Base-by-base conservation (phyloP, 2,329 filamentous ascomycete species). In the Fusarium papillatum region DNA sequence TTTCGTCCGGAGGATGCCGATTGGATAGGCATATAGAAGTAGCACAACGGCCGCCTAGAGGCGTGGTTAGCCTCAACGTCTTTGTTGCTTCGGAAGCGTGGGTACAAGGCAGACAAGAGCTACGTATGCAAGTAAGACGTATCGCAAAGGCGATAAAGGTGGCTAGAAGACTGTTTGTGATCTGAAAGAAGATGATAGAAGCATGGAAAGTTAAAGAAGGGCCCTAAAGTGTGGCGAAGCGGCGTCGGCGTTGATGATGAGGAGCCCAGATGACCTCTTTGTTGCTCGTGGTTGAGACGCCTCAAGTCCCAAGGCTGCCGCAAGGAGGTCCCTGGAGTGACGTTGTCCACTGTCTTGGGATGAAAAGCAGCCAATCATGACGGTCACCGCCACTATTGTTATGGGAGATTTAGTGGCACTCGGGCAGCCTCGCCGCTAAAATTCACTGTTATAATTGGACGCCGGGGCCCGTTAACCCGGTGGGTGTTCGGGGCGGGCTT, bases 291-390 rank as follows among this genome's bases (percentile, higher is more conserved):
- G 31, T 38, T 39, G 61, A 73, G 62, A 19, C 66, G 14, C 64
- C 50, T 60, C 50, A 13, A 60, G 53, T 60, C 67, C 43, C 61
- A 24, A 76, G 64, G 71, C 66, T 71, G 73, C 57, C 61, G 34
- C 31, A 64, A 55, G 64, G 36, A 31, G 68, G 73, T 74, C 70
- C 74, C 74, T 76, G 57, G 68, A 69, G 71, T 76, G 74, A 76
- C 68, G 74, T 72, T 76, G 26, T 31, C 67, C 59, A 64, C 61
- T 71, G 67, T 69, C 46, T 59, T 43, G 43, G 31, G 64, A 48
- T 5, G 5, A 34, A 57, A 5, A 17, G 16, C 19, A 39, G 19
- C 74, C 74, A 76, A 76, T 76, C 43, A 76, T 7, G 36, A 17
- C 24, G 19, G 10, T 16, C 29, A 8, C 11, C 48, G 7, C 14